Percentiles rank a stretch among this genome's conserved stretches.
These are phyloP conservation scores for Epichloe glyceriae DNA, from an alignment of 2,329 filamentous ascomycete species.

Conservation along the genomic window DNA sequence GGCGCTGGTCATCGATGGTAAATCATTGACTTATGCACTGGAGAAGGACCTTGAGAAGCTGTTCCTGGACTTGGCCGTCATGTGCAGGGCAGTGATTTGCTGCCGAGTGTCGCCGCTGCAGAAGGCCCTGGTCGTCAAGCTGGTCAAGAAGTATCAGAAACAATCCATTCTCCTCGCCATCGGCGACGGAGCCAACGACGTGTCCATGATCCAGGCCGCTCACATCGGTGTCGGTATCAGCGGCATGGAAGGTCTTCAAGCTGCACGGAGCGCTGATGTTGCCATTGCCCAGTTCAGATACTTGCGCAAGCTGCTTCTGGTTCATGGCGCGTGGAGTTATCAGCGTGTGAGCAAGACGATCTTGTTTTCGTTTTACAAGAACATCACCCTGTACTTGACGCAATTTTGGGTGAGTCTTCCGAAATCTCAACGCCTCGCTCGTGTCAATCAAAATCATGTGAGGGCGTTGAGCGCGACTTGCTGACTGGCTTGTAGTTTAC, in stretches of 20 bases:
- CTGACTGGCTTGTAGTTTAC: slow-evolving; percentile 49
- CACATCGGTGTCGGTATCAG: slow-evolving; percentile 97
- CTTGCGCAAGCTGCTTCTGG: slow-evolving; percentile 82
- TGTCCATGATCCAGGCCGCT: slow-evolving; percentile 99
- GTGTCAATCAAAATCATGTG: too few relatives aligned
- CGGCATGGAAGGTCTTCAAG: slow-evolving; percentile 91
- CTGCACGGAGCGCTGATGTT: slow-evolving; percentile 88
- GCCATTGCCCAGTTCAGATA: slow-evolving; percentile 93
- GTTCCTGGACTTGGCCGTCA: slow-evolving; percentile 82
- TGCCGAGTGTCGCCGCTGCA: slow-evolving; percentile 93
- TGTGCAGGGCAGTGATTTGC: slow-evolving; percentile 99
- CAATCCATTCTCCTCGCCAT: slow-evolving; percentile 89
- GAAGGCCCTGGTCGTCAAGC: slow-evolving; percentile 93
- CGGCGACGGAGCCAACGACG: slow-evolving; percentile 94
- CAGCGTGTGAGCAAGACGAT: slow-evolving; percentile 95
- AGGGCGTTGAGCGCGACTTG: neutral
- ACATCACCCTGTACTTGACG: slow-evolving; percentile 96
- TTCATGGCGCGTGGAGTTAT: slow-evolving; percentile 96
- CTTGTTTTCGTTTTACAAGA: slow-evolving; percentile 98
- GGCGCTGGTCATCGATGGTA: slow-evolving; percentile 90
- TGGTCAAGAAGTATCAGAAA: slow-evolving; percentile 84
- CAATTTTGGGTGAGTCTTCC: slow-evolving; percentile 76
- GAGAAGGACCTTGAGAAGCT: slow-evolving; percentile 89
- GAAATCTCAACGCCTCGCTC: neutral
- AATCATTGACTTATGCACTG: slow-evolving; percentile 83